phyloP scores from a whole-genome alignment of 225 moss, liverwort and hornwort species.

The Lunularia cruciata region DNA sequence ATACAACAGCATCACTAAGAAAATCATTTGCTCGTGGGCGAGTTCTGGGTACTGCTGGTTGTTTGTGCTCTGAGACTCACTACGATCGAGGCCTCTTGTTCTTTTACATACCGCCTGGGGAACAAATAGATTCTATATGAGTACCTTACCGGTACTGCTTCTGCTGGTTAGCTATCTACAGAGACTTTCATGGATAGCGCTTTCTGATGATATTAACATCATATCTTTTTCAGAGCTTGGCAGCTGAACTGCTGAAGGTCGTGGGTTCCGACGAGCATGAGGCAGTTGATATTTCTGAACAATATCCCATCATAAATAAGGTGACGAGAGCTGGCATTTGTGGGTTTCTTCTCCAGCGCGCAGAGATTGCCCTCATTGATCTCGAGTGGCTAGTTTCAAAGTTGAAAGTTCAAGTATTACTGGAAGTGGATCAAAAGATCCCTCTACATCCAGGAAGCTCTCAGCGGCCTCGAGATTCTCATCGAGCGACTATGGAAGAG shows the following conservation, averaged over 20 bases:
- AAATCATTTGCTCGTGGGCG: too few species aligned
- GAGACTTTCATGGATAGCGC: background rate
- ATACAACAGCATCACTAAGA: too few species aligned
- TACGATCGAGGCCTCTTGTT: too few species aligned
- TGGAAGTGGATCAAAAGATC: conserved; percentile 40
- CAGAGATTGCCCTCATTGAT: conserved; percentile 27
- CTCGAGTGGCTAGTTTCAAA: conserved; percentile 41
- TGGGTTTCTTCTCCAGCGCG: conserved; percentile 29
- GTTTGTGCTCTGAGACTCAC: too few species aligned
- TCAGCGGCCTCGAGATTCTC: conserved; percentile 8
- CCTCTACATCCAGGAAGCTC: conserved; percentile 25
- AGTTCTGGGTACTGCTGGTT: too few species aligned
- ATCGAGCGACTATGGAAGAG: conserved; percentile 62
- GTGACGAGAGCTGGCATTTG: conserved; percentile 35
- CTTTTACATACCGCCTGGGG: too few species aligned
- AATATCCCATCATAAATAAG: conserved; percentile 58
- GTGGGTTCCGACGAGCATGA: conserved; percentile 63
- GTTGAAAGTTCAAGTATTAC: conserved; percentile 43
- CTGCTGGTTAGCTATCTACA: background rate
- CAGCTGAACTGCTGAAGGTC: conserved; percentile 58
- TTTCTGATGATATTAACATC: background rate
- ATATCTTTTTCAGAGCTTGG: conserved; percentile 23
- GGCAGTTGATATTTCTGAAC: conserved; percentile 51
- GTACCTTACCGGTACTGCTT: background rate
- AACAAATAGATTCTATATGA: background rate